Evolutionary conservation across 805 yeast species (phyloP).

Genomic region (Kuraishia hungarica): DNA sequence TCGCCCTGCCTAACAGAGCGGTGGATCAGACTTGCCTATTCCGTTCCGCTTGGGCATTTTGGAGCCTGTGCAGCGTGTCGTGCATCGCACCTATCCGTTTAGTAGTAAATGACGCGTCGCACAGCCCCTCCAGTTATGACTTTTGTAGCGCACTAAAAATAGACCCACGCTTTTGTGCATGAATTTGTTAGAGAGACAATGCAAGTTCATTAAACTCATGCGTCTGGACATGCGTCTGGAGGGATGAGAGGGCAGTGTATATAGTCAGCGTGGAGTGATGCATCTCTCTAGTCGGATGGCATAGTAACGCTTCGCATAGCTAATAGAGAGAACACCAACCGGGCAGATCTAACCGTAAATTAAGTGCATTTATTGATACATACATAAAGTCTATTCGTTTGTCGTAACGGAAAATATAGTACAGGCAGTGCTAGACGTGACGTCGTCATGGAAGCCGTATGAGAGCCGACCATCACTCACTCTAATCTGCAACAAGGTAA

Average conservation of each 20-base stretch:
- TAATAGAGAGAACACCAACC: neutral
- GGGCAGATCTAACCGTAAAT: neutral
- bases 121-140: neutral
- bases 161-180: neutral
- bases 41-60: neutral
- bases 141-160: neutral
- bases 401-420: neutral
- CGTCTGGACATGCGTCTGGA: too few relatives aligned
- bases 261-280: neutral
- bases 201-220: neutral
- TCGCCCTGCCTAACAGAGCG: neutral
- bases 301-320: neutral
- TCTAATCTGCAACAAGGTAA: neutral
- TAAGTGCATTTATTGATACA: neutral
- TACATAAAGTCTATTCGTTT: neutral
- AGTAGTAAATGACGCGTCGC: neutral
- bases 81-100: neutral
- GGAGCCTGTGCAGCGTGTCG: neutral
- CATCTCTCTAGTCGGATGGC: neutral
- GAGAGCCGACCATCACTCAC: neutral
- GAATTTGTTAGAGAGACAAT: neutral
- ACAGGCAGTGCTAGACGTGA: neutral
- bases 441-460: neutral
- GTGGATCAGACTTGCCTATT: neutral
- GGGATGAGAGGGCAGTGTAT: neutral